Conservation (phyloP, 148 eudicot genomes). For the Rhododendron molle region DNA sequence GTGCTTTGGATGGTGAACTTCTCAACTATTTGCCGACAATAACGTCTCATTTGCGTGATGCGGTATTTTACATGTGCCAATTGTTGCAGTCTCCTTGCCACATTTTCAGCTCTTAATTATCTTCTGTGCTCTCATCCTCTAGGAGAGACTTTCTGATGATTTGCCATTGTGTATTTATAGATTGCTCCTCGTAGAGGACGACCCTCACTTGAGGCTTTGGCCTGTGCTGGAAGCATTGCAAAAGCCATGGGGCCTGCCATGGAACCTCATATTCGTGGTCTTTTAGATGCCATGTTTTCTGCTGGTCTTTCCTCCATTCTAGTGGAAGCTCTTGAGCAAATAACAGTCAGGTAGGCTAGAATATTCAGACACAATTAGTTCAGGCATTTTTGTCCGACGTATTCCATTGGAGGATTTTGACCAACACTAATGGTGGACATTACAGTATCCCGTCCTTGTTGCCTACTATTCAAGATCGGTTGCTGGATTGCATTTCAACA, state of each 20-base stretch:
- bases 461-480: constrained; percentile 76
- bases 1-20: constrained; percentile 96
- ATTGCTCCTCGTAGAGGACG: constrained; percentile 98
- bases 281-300: constrained; percentile 90
- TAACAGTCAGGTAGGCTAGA: constrained; percentile 55
- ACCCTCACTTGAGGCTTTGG: constrained; percentile 92
- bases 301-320: constrained; percentile 81
- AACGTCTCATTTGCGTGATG: constrained; percentile 88
- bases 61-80: constrained; percentile 45
- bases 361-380: background rate
- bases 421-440: constrained; percentile 5
- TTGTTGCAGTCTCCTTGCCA: background rate
- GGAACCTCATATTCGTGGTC: constrained; percentile 83
- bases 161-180: constrained; percentile 30
- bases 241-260: constrained; percentile 87
- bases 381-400: background rate
- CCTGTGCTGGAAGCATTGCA: constrained; percentile 92
- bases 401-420: constrained; percentile 5
- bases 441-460: constrained; percentile 87
- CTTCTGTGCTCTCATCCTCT: background rate
- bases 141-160: background rate
- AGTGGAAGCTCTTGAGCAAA: constrained; percentile 78
- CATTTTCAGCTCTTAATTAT: background rate
- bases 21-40: constrained; percentile 94
- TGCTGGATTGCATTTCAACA: constrained; percentile 72